Percentiles rank a stretch among this genome's conserved stretches.
Evolutionary conservation across 2,329 filamentous ascomycete species (phyloP).

Genomic region (Cercospora janseana): DNA sequence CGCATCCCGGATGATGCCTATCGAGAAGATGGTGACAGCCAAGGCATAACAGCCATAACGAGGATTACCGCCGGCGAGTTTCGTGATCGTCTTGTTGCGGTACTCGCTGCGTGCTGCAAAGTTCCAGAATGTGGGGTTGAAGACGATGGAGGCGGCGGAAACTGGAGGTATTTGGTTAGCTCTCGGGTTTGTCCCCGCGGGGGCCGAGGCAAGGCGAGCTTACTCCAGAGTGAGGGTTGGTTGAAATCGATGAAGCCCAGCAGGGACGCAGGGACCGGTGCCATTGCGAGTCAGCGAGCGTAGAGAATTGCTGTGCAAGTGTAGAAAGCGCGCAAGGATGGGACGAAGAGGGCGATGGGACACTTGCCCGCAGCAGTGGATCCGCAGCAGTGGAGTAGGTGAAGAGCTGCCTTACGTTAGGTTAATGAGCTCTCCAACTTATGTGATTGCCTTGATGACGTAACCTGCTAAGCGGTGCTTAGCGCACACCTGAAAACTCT

Average conservation of each 20-base stretch:
- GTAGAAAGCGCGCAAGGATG: neutral
- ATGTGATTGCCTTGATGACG: no score
- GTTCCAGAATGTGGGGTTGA: constrained; percentile 99
- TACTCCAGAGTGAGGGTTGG: constrained; percentile 50
- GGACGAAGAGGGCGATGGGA: no score
- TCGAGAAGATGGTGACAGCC: constrained; percentile 81
- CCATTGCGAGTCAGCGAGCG: neutral
- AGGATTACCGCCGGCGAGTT: constrained; percentile 75
- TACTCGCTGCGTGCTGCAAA: constrained; percentile 88
- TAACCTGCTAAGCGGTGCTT: no score
- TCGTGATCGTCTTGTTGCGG: constrained; percentile 82
- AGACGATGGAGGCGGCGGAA: constrained; percentile 66
- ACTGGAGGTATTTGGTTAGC: constrained; percentile 20
- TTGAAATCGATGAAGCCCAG: constrained; percentile 41
- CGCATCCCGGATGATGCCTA: constrained; percentile 81
- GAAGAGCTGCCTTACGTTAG: constrained; percentile 2
- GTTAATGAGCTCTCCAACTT: neutral
- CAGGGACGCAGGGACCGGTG: constrained; percentile 39
- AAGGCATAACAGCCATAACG: constrained; percentile 85
- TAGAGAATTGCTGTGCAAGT: neutral
- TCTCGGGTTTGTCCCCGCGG: neutral
- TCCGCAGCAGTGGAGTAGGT: neutral
- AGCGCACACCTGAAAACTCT: no score
- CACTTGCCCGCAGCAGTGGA: neutral
- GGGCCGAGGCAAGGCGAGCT: constrained; percentile 27